Evolutionary conservation across 805 yeast species (phyloP).

Genomic region (Blastobotrys muscicola): DNA sequence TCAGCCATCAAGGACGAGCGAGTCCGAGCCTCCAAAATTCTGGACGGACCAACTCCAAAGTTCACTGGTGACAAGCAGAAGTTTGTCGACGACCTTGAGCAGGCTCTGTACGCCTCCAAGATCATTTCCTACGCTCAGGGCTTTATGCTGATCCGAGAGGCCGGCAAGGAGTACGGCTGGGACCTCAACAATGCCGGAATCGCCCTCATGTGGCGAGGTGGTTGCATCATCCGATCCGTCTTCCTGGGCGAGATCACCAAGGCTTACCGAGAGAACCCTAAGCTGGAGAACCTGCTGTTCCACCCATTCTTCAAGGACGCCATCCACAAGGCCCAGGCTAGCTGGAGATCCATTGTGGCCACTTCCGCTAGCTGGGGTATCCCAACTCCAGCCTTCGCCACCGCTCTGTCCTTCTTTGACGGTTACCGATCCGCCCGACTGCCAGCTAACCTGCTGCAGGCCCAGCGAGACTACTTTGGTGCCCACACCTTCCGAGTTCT

Average conservation of each 20-base stretch:
- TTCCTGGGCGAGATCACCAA: conserved; percentile 94
- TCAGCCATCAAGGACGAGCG: conserved; percentile 91
- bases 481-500: conserved; percentile 97
- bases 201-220: conserved; percentile 99
- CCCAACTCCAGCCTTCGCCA: conserved; percentile 96
- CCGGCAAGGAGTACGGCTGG: conserved; percentile 96
- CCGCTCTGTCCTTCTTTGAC: conserved; percentile 96
- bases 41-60: conserved; percentile 67
- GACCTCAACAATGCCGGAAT: conserved; percentile 95
- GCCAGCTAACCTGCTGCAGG: conserved; percentile 97
- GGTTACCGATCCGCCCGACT: conserved; percentile 94
- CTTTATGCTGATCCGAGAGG: conserved; percentile 97
- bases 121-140: conserved; percentile 98
- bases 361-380: conserved; percentile 78
- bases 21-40: conserved; percentile 66
- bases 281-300: conserved; percentile 90
- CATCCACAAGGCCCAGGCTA: conserved; percentile 82
- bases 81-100: conserved; percentile 90
- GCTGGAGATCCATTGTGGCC: conserved; percentile 87
- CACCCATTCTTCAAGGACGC: conserved; percentile 91
- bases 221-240: conserved; percentile 98
- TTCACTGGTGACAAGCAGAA: conserved; percentile 67
- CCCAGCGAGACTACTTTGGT: conserved; percentile 99
- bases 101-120: conserved; percentile 97
- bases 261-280: conserved; percentile 91